A percentile compares a stretch with the other conserved stretches of the same genome.
Evolutionary conservation across 2,329 filamentous ascomycete genomes (phyloP).

Genomic region (Trichoderma cornu-damae): DNA sequence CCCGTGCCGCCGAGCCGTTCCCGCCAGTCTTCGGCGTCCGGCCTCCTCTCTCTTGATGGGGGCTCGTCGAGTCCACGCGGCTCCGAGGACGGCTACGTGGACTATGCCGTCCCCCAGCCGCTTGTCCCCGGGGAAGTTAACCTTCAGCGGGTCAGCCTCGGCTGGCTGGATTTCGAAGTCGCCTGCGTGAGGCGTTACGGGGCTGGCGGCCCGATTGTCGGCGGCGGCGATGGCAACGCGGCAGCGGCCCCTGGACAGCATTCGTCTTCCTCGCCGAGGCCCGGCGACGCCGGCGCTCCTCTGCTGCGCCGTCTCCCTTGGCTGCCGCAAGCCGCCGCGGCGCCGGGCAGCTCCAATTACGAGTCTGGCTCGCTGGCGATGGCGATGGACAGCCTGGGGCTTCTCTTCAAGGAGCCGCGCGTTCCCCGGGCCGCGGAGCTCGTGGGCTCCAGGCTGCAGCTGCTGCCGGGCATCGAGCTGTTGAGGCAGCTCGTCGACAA

Average conservation of each 20-base stretch:
- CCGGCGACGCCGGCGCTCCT: neutral
- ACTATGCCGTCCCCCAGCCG: too few species aligned
- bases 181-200: slow-evolving; percentile 2
- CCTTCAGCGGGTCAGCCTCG: too few species aligned
- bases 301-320: too few species aligned
- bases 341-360: neutral
- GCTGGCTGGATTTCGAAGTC: slow-evolving; percentile 22
- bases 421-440: slow-evolving; percentile 11
- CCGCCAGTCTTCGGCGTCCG: too few species aligned
- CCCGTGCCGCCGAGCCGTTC: too few species aligned
- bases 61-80: too few species aligned
- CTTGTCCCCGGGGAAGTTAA: too few species aligned
- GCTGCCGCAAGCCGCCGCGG: too few species aligned
- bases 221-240: too few species aligned
- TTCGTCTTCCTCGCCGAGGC: neutral
- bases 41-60: too few species aligned
- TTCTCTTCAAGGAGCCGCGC: slow-evolving; percentile 24
- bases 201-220: neutral
- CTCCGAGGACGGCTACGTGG: too few species aligned
- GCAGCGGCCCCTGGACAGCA: neutral
- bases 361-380: neutral
- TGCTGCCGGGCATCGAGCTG: slow-evolving; percentile 21
- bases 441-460: neutral
- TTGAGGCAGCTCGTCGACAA: slow-evolving; percentile 24
- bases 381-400: neutral